phyloP scores from a whole-genome alignment of 2,329 filamentous ascomycete species.

The Amylocarpus encephaloides region DNA sequence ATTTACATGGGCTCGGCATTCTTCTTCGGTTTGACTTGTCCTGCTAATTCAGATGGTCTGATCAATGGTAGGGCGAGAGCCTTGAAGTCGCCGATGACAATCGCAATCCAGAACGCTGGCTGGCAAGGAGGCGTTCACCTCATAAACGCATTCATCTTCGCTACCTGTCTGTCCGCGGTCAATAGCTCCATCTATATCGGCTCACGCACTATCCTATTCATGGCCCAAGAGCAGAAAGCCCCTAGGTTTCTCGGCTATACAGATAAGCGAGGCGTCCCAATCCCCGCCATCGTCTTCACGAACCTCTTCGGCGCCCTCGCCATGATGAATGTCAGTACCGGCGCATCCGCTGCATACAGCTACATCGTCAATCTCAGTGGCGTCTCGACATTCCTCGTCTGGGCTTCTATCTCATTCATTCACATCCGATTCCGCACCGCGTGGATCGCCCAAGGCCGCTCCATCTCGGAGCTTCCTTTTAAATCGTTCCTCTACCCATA shows the following conservation, averaged over 20 bases:
- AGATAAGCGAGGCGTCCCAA: conserved; percentile 54
- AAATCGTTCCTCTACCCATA: conserved; percentile 48
- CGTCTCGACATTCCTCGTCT: conserved; percentile 66
- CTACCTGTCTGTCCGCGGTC: conserved; percentile 65
- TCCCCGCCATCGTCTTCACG: conserved; percentile 58
- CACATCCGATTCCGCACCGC: conserved; percentile 66
- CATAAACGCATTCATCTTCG: conserved; percentile 71
- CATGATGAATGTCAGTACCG: conserved; percentile 68
- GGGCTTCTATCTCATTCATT: conserved; percentile 63
- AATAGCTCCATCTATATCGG: conserved; percentile 75
- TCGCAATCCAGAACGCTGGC: conserved; percentile 67
- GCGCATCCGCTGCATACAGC: conserved; percentile 56
- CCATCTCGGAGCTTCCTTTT: conserved; percentile 49
- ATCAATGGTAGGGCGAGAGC: conserved; percentile 56
- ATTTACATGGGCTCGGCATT: conserved; percentile 74
- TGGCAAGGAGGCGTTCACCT: conserved; percentile 68
- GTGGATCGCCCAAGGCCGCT: conserved; percentile 52
- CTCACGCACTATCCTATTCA: conserved; percentile 67
- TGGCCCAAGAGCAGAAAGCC: conserved; percentile 68
- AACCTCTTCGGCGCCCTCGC: conserved; percentile 65
- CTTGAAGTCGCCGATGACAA: conserved; percentile 65
- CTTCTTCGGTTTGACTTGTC: conserved; percentile 70
- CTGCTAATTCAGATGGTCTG: conserved; percentile 58
- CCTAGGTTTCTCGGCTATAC: conserved; percentile 64
- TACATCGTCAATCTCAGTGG: conserved; percentile 68